Evolutionary conservation across 371 early-diverging fungal species (phyloP).

Genomic region (Mucor piriformis): DNA sequence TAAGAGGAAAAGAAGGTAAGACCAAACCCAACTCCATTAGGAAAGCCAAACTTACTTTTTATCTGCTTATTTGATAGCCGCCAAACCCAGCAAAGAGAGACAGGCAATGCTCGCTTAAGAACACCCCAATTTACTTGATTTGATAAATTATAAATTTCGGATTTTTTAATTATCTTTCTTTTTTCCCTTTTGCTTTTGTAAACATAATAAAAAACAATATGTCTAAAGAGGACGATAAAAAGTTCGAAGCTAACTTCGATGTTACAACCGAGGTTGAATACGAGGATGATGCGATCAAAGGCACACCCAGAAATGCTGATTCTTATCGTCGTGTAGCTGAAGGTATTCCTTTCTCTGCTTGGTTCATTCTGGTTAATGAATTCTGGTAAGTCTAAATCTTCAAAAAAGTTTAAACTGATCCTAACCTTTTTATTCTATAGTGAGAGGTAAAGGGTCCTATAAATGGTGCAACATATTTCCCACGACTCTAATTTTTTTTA

Average conservation of each 20-base stretch:
- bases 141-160: not conserved
- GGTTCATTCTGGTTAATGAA: slow-evolving; percentile 59
- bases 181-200: slow-evolving; percentile 13
- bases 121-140: not conserved
- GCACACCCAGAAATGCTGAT: slow-evolving; percentile 11
- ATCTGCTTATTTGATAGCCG: slow-evolving; percentile 3
- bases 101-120: slow-evolving; percentile 28
- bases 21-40: not conserved
- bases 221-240: slow-evolving; percentile 30
- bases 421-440: slow-evolving; percentile 5
- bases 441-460: slow-evolving; percentile 29
- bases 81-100: slow-evolving; percentile 17
- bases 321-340: slow-evolving; percentile 40
- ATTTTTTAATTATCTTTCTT: not conserved
- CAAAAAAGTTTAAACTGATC: not conserved
- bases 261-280: slow-evolving; percentile 22
- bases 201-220: not conserved
- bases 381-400: slow-evolving; percentile 24
- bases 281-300: slow-evolving; percentile 16
- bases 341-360: slow-evolving; percentile 51
- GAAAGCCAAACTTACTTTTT: not conserved
- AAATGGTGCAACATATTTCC: slow-evolving; percentile 10
- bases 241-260: slow-evolving; percentile 21
- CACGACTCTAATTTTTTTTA: slow-evolving; percentile 10
- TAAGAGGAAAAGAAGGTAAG: slow-evolving; percentile 10